Evolutionary conservation across 2,329 filamentous ascomycete genomes (phyloP), one percentile per base, ranked within the genome.

Genomic region (Tolypocladium amazonense): DNA sequence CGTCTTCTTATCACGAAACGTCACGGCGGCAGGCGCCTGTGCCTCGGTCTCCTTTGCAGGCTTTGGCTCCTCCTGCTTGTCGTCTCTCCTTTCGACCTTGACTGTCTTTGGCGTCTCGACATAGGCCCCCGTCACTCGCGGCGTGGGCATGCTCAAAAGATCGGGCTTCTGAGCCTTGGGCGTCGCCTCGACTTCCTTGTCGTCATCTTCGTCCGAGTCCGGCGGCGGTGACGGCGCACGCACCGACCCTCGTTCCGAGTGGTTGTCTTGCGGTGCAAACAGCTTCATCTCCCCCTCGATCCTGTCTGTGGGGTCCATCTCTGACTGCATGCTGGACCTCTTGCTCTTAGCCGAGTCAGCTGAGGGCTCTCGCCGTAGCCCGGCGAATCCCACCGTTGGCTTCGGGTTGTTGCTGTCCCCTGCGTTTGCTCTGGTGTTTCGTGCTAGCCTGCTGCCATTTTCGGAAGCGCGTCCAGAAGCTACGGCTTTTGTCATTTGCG

Each of bases 241-340:
- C 23, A 79, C 71, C 4, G 82, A 84, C 1, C 81, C 81, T 52
- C 73, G 76, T 64, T 85, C 82, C 1, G 82, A 85, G 50, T 82
- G 76, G 61, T 79, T 81, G 38, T 84, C 81, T 20, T 71, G 65
- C 0, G 77, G 79, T 18, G 80, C 82, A 68, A 85, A 85, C 11
- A 85, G 74, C 56, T 77, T 79, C 71, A 79, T 77, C 69, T 85
- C 82, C 12, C 75, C 79, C 64, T 82, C 77, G 57, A 85, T 83
- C 53, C 82, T 79, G 64, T 81, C 81, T 1, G 77, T 80, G 5
- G 82, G 81, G 62, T 85, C 82, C 18, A 71, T 66, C 59, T 84
- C 81, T 0, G 81, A 83, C 60, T 76, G 72, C 66, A 76, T 70
- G 67, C 78, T 81, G 41, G 75, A 76, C 59, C 75, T 73, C 69